Evolutionary conservation across 2,329 filamentous ascomycete genomes (phyloP), one percentile per base, ranked within the genome.

Genomic region (Cercospora beticola): DNA sequence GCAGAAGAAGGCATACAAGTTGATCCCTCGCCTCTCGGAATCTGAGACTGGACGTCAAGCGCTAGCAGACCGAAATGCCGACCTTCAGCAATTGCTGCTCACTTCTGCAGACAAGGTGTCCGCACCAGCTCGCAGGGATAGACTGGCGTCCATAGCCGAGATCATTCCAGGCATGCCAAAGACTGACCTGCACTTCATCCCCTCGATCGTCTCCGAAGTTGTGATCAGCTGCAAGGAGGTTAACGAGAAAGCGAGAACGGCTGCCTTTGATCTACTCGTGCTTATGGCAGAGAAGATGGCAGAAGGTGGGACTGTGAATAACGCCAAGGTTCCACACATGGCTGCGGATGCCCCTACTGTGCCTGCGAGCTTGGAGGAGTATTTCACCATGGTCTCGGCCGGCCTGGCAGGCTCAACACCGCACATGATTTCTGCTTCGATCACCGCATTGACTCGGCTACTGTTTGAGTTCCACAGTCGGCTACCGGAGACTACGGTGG

Each of bases 1-100:
- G 40, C 94, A 98, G 80, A 99, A 99, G 87, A 99, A 99, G 82
- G 94, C 95, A 0, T 99, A 99, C 84, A 98, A 98, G 83, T 87
- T 99, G 62, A 96, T 99, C 62, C 94, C 95, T 3, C 90, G 95
- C 65, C 87, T 99, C 49, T 90, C 92, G 1, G 90, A 92, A 72
- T 97, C 94, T 1, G 88, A 92, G 36, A 87, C 86, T 60, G 95
- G 95, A 57, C 88, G 87, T 73, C 82, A 84, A n/a, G 94, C 94
- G 3, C 86, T 99, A 1, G 81, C 86, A 71, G 90, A 94, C 76
- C 89, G 94, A 64, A 92, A 88, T 73, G 80, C 81, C 0, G 93
- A 97, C 76, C 84, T 99, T 21, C 94, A 97, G 80, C 81, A 87
- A n/a, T 84, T 99, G 60, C 84, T 99, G 43, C 81, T 98, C 30